A percentile compares a stretch with the other conserved stretches of the same genome.
phyloP scores from a whole-genome alignment of 495 filamentous ascomycete genomes.

The Penicillium argentinense region DNA sequence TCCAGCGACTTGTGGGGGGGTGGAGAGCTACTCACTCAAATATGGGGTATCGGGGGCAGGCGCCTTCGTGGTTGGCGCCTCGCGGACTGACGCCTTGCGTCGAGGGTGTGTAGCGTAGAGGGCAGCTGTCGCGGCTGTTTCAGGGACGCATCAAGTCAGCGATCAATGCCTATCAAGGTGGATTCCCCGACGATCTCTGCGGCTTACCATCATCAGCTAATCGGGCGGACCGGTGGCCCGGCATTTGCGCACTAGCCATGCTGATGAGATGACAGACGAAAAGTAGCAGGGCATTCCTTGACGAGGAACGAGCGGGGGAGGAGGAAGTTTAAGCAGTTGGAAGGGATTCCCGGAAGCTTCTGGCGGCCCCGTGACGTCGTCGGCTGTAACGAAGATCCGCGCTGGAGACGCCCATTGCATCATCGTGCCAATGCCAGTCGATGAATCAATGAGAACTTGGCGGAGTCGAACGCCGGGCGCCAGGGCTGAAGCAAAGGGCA shows the following conservation, averaged over 20 bases:
- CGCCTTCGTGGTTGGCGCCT: constrained; percentile 25
- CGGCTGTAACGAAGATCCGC: constrained; percentile 17
- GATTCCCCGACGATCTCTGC: constrained; percentile 19
- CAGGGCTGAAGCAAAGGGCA: background rate
- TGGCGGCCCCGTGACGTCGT: constrained; percentile 25
- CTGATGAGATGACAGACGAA: constrained; percentile 10
- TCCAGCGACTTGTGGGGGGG: background rate
- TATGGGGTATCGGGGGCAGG: constrained; percentile 17
- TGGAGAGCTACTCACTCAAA: constrained; percentile 29
- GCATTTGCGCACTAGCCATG: constrained; percentile 37
- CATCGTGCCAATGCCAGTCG: constrained; percentile 14
- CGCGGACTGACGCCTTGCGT: constrained; percentile 37
- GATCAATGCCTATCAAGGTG: constrained; percentile 7
- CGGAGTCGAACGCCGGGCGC: too few relatives aligned
- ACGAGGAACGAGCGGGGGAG: background rate
- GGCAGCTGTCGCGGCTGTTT: constrained; percentile 52
- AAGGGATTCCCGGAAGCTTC: constrained; percentile 36
- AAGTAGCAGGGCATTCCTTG: too few relatives aligned
- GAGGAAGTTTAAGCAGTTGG: constrained; percentile 11
- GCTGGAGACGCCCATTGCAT: constrained; percentile 20
- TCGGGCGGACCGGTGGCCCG: constrained; percentile 31
- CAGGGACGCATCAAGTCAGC: constrained; percentile 19
- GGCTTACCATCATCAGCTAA: constrained; percentile 45
- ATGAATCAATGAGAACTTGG: constrained; percentile 20
- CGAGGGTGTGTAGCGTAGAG: constrained; percentile 49